phyloP scores from a whole-genome alignment of 805 yeast genomes.

The Trichomonascus vanleenenianus region DNA sequence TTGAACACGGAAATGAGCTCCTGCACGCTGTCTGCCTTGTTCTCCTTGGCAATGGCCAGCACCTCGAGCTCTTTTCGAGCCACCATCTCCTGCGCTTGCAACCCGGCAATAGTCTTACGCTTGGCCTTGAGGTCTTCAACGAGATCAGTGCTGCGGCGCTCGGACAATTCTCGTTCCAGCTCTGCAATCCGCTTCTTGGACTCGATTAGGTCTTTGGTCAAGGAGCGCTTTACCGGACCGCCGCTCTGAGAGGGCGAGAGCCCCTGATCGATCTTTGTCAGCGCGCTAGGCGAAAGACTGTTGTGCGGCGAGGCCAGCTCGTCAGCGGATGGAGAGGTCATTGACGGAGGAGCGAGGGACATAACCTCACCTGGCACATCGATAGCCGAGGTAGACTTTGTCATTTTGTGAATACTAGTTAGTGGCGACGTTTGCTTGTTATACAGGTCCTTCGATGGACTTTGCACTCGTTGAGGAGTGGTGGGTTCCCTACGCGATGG shows the following conservation, averaged over 20 bases:
- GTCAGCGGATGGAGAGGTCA: too few species aligned
- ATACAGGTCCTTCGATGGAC: too few species aligned
- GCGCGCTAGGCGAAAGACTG: too few species aligned
- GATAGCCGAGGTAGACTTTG: too few species aligned
- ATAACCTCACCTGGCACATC: too few species aligned
- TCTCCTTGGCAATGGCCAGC: slow-evolving; percentile 34
- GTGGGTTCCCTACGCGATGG: too few species aligned
- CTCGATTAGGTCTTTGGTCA: slow-evolving; percentile 17
- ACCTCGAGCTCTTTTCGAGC: slow-evolving; percentile 35
- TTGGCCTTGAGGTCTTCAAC: slow-evolving; percentile 21
- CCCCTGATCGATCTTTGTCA: neutral
- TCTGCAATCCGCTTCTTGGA: slow-evolving; percentile 24
- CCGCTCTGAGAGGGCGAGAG: slow-evolving; percentile 1
- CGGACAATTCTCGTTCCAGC: slow-evolving; percentile 19
- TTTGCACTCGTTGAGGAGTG: too few species aligned
- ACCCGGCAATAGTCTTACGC: slow-evolving; percentile 29
- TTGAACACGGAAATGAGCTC: slow-evolving; percentile 30
- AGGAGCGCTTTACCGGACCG: neutral
- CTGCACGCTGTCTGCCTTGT: slow-evolving; percentile 14
- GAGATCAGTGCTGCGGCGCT: slow-evolving; percentile 9
- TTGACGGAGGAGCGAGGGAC: neutral
- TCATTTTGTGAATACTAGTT: too few species aligned
- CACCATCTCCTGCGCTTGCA: slow-evolving; percentile 27
- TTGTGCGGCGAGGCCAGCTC: too few species aligned
- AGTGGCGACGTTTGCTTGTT: too few species aligned